Evolutionary conservation across 306 rosid species (phyloP).

Genomic region (Luffa acutangula): DNA sequence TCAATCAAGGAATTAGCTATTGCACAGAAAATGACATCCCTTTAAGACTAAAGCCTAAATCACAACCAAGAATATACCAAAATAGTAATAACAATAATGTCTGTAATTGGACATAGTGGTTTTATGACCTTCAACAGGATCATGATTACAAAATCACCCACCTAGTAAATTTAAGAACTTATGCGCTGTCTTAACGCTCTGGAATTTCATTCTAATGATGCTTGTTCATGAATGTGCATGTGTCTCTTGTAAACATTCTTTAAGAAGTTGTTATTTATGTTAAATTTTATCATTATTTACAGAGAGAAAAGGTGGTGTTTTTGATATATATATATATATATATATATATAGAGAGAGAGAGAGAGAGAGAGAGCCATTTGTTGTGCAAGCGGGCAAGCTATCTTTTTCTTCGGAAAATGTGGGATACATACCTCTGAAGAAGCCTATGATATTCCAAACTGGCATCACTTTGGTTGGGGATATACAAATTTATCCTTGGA

Average conservation of each 20-base stretch:
- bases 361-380: not conserved
- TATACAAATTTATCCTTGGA: conserved; percentile 72
- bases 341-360: too few species aligned
- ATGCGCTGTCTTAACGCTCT: not conserved
- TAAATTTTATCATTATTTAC: not conserved
- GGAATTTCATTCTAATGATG: not conserved
- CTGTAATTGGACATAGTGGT: not conserved
- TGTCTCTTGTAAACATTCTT: not conserved
- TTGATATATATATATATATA: not conserved
- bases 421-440: conserved; percentile 49
- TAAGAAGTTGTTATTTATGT: not conserved
- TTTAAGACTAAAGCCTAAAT: not conserved
- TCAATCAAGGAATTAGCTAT: not conserved
- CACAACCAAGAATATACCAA: not conserved
- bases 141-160: not conserved
- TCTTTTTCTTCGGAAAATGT: not conserved
- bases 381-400: not conserved
- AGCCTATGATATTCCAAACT: conserved; percentile 82
- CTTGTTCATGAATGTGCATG: not conserved
- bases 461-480: conserved; percentile 62
- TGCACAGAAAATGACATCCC: not conserved
- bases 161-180: not conserved
- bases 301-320: not conserved
- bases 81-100: not conserved
- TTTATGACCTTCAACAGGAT: not conserved